Evolutionary conservation across 352 stramenopile species (phyloP), one percentile per base, ranked within the genome.

Genomic region (Sclerospora graminicola): DNA sequence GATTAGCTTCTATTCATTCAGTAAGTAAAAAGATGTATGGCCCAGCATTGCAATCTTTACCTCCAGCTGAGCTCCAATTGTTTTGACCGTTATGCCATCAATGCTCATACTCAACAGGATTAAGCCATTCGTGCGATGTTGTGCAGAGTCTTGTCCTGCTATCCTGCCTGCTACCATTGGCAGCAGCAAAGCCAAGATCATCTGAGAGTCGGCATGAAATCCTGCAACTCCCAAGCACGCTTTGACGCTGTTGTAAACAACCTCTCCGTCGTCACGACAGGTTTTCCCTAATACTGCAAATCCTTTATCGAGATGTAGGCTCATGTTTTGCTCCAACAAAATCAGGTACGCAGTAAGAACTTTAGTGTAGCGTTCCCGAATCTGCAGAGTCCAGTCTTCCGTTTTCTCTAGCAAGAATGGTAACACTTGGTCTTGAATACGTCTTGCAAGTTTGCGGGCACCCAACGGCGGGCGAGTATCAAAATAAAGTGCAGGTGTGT

Each of bases 21-120:
- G 39, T 26, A 5, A 40, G 5, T 24, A 28, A 20, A 28, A 20
- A 21, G 13, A 26, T 26, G 21, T 26, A 26, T 26, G 6, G 21
- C 6, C 21, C 6, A 26, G 30, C 33, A 46, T 24, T 28, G 6
- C 9, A 49, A 36, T 33, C 10, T 20, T 32, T 55, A 82, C 67
- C 47, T 83, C 66, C 27, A 91, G 39, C 41, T 91, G 69, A 29
- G 60, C 47, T 19, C 54, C 56, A 21, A 88, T 84, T 6, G 63
- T 85, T 13, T 65, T 56, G 8, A 56, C 28, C 10, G 65, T 63
- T 77, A 92, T 92, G 40, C 80, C 80, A 55, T 77, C 71, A 28
- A 92, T 77, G 39, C 70, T 88, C 77, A 92, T 87, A 23, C 68
- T 57, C 16, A 92, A 51, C 16, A 92, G 37, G 29, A 87, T 79